phyloP scores from a whole-genome alignment of 1,284 basidiomycete species.

The Thecaphora thlaspeos region DNA sequence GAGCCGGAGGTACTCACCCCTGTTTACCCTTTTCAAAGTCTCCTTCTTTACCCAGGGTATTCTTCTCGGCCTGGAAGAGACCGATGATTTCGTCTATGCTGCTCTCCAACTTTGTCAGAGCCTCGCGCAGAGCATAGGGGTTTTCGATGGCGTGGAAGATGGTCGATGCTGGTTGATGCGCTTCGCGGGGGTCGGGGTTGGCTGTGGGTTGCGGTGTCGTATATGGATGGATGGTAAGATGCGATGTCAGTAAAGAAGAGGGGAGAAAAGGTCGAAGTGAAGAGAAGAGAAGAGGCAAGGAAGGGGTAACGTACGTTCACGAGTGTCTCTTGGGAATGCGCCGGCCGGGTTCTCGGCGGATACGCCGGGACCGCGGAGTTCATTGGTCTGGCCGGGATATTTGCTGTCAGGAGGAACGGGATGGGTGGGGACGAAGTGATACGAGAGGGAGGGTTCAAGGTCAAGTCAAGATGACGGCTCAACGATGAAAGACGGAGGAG shows the following conservation, averaged over 20 bases:
- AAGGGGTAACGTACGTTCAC: constrained; percentile 14
- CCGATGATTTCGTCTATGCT: constrained; percentile 42
- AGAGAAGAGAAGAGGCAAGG: not conserved
- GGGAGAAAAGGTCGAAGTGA: not conserved
- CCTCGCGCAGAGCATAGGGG: constrained; percentile 43
- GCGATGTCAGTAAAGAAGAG: no score
- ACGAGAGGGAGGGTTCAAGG: no score
- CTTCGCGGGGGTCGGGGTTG: constrained; percentile 21
- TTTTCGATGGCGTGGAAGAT: constrained; percentile 47
- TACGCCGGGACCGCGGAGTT: constrained; percentile 24
- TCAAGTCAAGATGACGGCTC: no score
- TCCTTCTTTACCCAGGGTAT: constrained; percentile 40
- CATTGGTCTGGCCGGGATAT: constrained; percentile 25
- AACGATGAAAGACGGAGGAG: no score
- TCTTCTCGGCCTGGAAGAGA: constrained; percentile 44
- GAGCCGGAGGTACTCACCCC: constrained; percentile 21
- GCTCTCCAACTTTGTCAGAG: constrained; percentile 39
- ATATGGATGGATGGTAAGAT: not conserved
- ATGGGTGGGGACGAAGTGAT: not conserved
- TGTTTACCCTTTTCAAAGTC: constrained; percentile 44
- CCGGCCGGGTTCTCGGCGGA: constrained; percentile 36
- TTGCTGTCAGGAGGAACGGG: constrained; percentile 9
- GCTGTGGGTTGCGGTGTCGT: constrained; percentile 3
- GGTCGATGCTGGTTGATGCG: constrained; percentile 23
- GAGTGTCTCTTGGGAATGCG: constrained; percentile 25